Evolutionary conservation across 495 filamentous ascomycete species (phyloP).

Genomic region (Tricharina praecox): DNA sequence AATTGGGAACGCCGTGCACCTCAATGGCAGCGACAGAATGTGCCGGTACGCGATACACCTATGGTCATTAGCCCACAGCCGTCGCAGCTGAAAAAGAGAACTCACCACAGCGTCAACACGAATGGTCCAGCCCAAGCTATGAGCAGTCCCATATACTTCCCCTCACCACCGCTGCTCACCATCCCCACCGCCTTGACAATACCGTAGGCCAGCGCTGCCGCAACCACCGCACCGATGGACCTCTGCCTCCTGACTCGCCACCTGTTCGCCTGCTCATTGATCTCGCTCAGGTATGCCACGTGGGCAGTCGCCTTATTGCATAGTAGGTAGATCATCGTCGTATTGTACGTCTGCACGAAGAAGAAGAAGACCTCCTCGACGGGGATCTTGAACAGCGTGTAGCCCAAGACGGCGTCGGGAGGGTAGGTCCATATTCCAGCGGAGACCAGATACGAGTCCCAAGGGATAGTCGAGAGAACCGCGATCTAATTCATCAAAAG

Average conservation of each 20-base stretch:
- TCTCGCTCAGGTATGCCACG: slow-evolving; percentile 34
- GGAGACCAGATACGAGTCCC: slow-evolving; percentile 54
- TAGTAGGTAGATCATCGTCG: slow-evolving; percentile 45
- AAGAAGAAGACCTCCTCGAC: slow-evolving; percentile 58
- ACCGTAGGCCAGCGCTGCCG: neutral
- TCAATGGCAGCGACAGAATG: slow-evolving; percentile 36
- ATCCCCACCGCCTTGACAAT: slow-evolving; percentile 16
- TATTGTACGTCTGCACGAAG: slow-evolving; percentile 57
- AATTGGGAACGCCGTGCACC: slow-evolving; percentile 38
- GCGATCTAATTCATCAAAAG: too few relatives aligned
- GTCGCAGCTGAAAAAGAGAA: neutral
- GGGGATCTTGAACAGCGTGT: slow-evolving; percentile 41
- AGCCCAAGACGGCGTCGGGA: slow-evolving; percentile 39
- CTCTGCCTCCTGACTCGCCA: slow-evolving; percentile 8
- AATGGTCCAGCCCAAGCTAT: slow-evolving; percentile 49
- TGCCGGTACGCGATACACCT: slow-evolving; percentile 39
- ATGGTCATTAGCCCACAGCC: neutral
- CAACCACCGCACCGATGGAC: neutral
- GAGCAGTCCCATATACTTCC: slow-evolving; percentile 49
- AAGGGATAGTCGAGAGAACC: slow-evolving; percentile 45
- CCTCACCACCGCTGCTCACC: slow-evolving; percentile 27
- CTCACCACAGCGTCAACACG: slow-evolving; percentile 40
- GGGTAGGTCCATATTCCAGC: slow-evolving; percentile 53
- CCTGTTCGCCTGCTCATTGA: slow-evolving; percentile 4
- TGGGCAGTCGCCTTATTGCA: slow-evolving; percentile 45